Base-by-base conservation (phyloP, 768 basidiomycete species). In the Naematelia encephala region DNA sequence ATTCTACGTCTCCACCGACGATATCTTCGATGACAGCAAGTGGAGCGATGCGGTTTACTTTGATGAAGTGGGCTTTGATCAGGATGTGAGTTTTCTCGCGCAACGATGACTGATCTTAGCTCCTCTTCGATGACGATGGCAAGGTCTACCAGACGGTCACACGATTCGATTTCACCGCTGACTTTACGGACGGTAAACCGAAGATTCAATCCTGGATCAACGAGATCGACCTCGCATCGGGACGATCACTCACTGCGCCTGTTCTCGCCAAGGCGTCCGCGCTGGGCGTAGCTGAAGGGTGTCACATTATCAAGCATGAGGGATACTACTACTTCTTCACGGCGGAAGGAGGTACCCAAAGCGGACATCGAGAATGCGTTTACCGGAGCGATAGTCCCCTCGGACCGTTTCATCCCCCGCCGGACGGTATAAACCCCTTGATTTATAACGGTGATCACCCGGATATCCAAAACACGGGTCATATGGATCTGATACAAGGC, bases 381-480 rank as follows among this genome's bases (percentile, higher is more conserved):
- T 74, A 76, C 21, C 71, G 78, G 19, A 53, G 75, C 75, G 14
- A 55, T 51, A 19, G 27, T 16, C 54, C 73, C 70, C 27, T 63
- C 50, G 78, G 78, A 8, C 77, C 78, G 10, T 74, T 61, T 46
- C 64, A 66, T 19, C 52, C 62, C 10, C 57, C 56, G 29, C 63
- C 62, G 16, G 60, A 25, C 11, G 53, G 61, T n/a, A 34, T 66
- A 52, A 66, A 66, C 51, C 64, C 64, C 21, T n/a, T 66, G 30
- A 48, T 62, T 28, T 66, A 19, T 57, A 66, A 66, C 44, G 60
- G 23, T 13, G 48, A 61, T 59, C 57, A 78, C 75, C 51, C 78
- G 73, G 19, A 65, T 76, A 78, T 79, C 54, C 79, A 80, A 58
- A 78, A 78, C 4, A 76, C 79, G 13, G 79, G 79, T 3, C 79